A percentile compares a stretch with the other conserved stretches of the same genome.
Evolutionary conservation across 129 eudicot genomes (phyloP).

Genomic region (Arctium lappa): DNA sequence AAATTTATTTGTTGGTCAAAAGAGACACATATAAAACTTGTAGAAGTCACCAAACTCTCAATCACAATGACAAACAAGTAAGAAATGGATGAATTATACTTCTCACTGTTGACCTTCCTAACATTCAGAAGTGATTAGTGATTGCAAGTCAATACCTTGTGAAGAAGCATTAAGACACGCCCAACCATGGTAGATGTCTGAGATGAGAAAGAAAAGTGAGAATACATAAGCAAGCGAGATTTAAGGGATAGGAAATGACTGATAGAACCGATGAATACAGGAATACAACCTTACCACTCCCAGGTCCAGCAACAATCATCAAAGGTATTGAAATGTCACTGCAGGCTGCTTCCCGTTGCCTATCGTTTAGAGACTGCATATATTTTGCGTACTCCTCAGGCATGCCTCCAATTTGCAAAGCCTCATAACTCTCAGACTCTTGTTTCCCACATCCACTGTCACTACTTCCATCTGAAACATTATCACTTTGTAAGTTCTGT

Average conservation of each 20-base stretch:
- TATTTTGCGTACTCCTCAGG: conserved; percentile 77
- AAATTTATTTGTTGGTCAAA: conserved; percentile 10
- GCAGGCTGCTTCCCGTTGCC: conserved; percentile 91
- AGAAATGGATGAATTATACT: not conserved
- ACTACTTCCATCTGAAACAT: conserved; percentile 14
- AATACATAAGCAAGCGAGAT: conserved; percentile 10
- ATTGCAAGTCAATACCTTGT: conserved; percentile 49
- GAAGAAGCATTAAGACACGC: conserved; percentile 84
- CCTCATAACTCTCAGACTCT: conserved; percentile 12
- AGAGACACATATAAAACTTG: not conserved
- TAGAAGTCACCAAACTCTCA: not conserved
- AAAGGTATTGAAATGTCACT: conserved; percentile 79
- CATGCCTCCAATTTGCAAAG: conserved; percentile 42
- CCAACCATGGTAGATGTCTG: conserved; percentile 99
- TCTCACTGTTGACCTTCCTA: not conserved
- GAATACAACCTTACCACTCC: conserved; percentile 91
- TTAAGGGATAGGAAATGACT: not conserved
- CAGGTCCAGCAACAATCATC: conserved; percentile 97
- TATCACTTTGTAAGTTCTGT: conserved; percentile 27
- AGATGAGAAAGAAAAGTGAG: not conserved
- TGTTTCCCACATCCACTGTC: conserved; percentile 20
- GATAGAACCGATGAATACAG: not conserved
- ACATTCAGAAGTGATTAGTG: not conserved
- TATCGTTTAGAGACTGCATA: conserved; percentile 68
- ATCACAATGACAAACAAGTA: conserved; percentile 9